A percentile compares a stretch with the other conserved stretches of the same genome.
phyloP scores from a whole-genome alignment of 2,329 filamentous ascomycete species.

The Huntiella savannae region DNA sequence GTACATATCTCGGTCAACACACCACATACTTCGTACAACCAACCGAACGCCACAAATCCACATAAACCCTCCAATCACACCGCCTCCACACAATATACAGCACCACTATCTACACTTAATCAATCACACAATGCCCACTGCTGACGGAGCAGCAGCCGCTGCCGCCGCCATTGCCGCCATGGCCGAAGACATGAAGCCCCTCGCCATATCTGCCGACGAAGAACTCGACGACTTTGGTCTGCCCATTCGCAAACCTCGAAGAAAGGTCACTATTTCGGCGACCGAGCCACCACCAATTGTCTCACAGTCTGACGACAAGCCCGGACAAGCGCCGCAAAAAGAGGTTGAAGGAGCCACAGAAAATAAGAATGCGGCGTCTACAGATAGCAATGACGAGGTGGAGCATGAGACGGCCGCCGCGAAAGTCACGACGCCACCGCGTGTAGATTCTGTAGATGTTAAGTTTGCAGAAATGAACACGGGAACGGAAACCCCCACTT shows the following conservation, averaged over 20 bases:
- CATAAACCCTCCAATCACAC: not conserved
- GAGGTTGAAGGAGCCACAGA: not conserved
- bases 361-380: too few species aligned
- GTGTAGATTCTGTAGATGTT: too few species aligned
- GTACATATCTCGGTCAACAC: too few species aligned
- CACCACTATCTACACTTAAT: too few species aligned
- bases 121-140: not conserved
- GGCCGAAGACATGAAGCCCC: conserved; percentile 11
- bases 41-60: not conserved
- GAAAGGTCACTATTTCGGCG: conserved; percentile 2
- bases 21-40: not conserved
- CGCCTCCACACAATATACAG: not conserved
- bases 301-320: too few species aligned
- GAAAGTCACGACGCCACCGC: too few species aligned
- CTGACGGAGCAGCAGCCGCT: not conserved
- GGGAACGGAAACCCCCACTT: too few species aligned
- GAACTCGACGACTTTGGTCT: conserved; percentile 56
- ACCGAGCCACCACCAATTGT: not conserved
- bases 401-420: too few species aligned
- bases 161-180: not conserved
- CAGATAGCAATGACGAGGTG: too few species aligned
- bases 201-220: conserved; percentile 10
- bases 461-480: too few species aligned
- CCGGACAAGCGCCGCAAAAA: not conserved
- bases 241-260: conserved; percentile 26